Conservation (phyloP, 2,329 filamentous ascomycete genomes). For the Xylaria sp. region DNA sequence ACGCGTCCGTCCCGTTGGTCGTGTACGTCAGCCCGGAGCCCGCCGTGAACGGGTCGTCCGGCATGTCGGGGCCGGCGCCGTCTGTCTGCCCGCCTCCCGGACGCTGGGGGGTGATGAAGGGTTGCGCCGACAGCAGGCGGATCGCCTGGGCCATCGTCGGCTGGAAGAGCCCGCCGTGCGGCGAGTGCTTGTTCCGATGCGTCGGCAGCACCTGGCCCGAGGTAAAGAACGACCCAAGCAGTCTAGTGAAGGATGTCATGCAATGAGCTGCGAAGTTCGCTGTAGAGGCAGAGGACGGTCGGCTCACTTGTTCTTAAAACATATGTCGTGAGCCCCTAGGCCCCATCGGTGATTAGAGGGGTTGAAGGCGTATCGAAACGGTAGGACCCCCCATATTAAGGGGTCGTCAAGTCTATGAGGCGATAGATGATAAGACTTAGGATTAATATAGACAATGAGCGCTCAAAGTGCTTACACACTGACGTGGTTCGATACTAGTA, state of each 20-base stretch:
- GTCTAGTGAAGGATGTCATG: slow-evolving; percentile 51
- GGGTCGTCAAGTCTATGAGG: slow-evolving; percentile 85
- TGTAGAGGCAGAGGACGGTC: background rate
- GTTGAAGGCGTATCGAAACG: slow-evolving; percentile 71
- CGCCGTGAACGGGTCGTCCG: slow-evolving; percentile 58
- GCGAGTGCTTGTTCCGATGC: slow-evolving; percentile 78
- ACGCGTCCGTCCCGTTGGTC: slow-evolving; percentile 67
- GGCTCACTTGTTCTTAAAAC: slow-evolving; percentile 79
- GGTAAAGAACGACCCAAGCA: slow-evolving; percentile 78
- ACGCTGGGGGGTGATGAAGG: slow-evolving; percentile 42
- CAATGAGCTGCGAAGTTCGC: slow-evolving; percentile 10
- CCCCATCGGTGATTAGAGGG: slow-evolving; percentile 82
- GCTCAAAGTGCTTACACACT: slow-evolving; percentile 70
- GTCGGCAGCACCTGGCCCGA: slow-evolving; percentile 89
- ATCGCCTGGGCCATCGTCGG: slow-evolving; percentile 86
- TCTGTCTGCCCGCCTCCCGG: too few species aligned
- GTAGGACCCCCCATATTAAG: slow-evolving; percentile 88
- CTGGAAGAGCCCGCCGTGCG: slow-evolving; percentile 84
- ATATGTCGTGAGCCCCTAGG: slow-evolving; percentile 92
- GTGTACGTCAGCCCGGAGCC: slow-evolving; percentile 58
- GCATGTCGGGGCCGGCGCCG: slow-evolving; percentile 39
- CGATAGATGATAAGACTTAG: slow-evolving; percentile 23
- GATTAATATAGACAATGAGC: slow-evolving; percentile 29
- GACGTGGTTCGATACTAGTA: slow-evolving; percentile 80
- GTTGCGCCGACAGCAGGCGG: slow-evolving; percentile 71